These are phyloP conservation scores for Xylariaceae sp. DNA, from an alignment of 2,329 filamentous ascomycete genomes.

Conservation along the genomic window DNA sequence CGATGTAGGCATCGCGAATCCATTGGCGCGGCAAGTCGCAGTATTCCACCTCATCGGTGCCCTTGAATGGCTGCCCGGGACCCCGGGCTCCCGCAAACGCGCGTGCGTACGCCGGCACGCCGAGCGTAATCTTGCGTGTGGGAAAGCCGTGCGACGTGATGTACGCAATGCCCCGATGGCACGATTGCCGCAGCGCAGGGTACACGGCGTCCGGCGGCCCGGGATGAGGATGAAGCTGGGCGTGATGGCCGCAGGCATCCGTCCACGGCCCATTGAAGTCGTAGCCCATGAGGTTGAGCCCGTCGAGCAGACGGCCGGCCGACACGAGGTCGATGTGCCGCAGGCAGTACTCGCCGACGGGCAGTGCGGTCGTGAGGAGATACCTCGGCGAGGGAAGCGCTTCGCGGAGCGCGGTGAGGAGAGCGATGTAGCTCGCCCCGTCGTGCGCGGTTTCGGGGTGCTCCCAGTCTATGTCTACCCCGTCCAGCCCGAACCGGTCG, in stretches of 20 bases:
- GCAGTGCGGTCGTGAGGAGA: conserved; percentile 66
- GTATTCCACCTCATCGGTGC: conserved; percentile 64
- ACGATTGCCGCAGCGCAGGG: conserved; percentile 48
- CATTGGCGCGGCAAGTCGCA: conserved; percentile 62
- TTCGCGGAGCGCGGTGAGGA: conserved; percentile 61
- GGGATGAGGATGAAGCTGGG: conserved; percentile 58
- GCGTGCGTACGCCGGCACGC: conserved; percentile 67
- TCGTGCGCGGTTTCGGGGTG: conserved; percentile 61
- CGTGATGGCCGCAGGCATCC: conserved; percentile 65
- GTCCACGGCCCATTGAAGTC: conserved; percentile 71
- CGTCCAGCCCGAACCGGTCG: conserved; percentile 63
- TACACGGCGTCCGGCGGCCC: conserved; percentile 30
- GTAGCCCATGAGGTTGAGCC: conserved; percentile 72
- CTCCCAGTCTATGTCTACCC: conserved; percentile 74
- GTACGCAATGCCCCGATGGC: conserved; percentile 62
- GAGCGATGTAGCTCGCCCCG: conserved; percentile 62
- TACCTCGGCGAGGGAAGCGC: conserved; percentile 62
- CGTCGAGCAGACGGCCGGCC: conserved; percentile 60
- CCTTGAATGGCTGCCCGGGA: conserved; percentile 58
- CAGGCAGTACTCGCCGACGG: conserved; percentile 66
- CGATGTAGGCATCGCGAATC: conserved; percentile 49
- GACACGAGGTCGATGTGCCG: conserved; percentile 62
- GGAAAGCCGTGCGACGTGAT: conserved; percentile 60
- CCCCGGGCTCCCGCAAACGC: conserved; percentile 61
- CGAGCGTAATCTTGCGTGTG: conserved; percentile 63